Base-by-base conservation (phyloP, 2,329 filamentous ascomycete genomes). In the Colletotrichum acutatum region DNA sequence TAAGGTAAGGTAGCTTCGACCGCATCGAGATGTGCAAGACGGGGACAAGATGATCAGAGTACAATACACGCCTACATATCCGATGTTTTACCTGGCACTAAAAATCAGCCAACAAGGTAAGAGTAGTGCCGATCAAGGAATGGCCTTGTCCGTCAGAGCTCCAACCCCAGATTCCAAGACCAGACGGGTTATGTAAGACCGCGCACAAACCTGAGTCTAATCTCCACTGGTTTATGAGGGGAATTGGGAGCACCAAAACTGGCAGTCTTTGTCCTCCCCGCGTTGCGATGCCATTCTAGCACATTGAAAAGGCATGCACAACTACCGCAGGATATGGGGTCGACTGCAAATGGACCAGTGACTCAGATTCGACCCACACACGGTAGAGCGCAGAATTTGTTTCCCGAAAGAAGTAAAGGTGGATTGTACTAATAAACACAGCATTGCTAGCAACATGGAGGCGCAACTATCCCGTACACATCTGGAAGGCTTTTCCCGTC, bases 401-500 rank as follows among this genome's bases (percentile, higher is more conserved):
- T 60, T 49, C 42, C 37, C 30, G 49, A 28, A 54, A 42, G 16
- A 42, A 42, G 24, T 70, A 22, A 63, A 32, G 60, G 56, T 28
- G 60, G 3, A 70, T 70, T 70, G 54, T 46, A 70, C 70, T 70
- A 70, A 65, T 64, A 72, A 66, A 72, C 60, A 72, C 46, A 56
- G 42, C 68, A 61, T 70, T 72, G 70, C 70, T 66, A 63, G 60
- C 59, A 70, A 61, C 26, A 64, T 58, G 53, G 34, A 60, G 54
- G 57, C 54, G n/a, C 32, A 22, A 57, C 26, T 37, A 70, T 65
- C 70, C 58, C 70, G 34, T 72, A 72, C 60, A 72, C 26, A 72
- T 72, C 70, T 72, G 70, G 70, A 72, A 72, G 70, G 70, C 70
- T 72, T 74, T 74, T 74, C 71, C 67, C 67, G 68, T 71, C 67